These are phyloP conservation scores for Pythium pyrilobum DNA, from an alignment of 352 stramenopile genomes.

Conservation along the genomic window DNA sequence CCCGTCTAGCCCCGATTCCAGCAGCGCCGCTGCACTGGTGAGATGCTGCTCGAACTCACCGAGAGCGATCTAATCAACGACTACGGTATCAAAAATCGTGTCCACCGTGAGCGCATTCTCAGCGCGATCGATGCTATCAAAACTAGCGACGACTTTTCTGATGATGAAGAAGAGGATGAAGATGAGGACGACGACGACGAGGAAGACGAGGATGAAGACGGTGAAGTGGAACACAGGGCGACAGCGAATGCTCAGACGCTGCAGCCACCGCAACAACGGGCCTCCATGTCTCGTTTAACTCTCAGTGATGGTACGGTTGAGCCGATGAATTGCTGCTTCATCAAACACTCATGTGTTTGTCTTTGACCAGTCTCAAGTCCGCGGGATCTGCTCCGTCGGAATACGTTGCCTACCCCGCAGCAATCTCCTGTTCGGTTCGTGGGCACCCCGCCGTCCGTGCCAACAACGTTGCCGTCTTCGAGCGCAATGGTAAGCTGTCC, in stretches of 20 bases:
- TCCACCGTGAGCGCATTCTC: slow-evolving; percentile 65
- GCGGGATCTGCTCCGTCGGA: slow-evolving; percentile 38
- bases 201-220: slow-evolving; percentile 30
- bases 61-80: slow-evolving; percentile 78
- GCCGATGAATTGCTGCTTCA: too few relatives aligned
- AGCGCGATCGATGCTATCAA: slow-evolving; percentile 77
- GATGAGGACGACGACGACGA: slow-evolving; percentile 34
- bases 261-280: slow-evolving; percentile 6
- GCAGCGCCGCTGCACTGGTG: slow-evolving; percentile 55
- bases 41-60: slow-evolving; percentile 63
- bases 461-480: slow-evolving; percentile 35
- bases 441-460: neutral
- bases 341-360: neutral
- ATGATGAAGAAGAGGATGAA: slow-evolving; percentile 51
- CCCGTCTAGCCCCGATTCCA: slow-evolving; percentile 61
- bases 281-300: slow-evolving; percentile 11
- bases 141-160: slow-evolving; percentile 56
- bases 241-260: slow-evolving; percentile 1
- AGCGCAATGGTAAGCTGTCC: slow-evolving; percentile 43
- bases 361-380: slow-evolving; percentile 14
- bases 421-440: slow-evolving; percentile 2
- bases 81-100: slow-evolving; percentile 58
- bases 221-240: slow-evolving; percentile 16
- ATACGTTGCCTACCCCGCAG: slow-evolving; percentile 34
- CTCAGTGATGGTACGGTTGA: slow-evolving; percentile 21